Evolutionary conservation across 441 rosid species (phyloP).

Genomic region (Populus hybrid): DNA sequence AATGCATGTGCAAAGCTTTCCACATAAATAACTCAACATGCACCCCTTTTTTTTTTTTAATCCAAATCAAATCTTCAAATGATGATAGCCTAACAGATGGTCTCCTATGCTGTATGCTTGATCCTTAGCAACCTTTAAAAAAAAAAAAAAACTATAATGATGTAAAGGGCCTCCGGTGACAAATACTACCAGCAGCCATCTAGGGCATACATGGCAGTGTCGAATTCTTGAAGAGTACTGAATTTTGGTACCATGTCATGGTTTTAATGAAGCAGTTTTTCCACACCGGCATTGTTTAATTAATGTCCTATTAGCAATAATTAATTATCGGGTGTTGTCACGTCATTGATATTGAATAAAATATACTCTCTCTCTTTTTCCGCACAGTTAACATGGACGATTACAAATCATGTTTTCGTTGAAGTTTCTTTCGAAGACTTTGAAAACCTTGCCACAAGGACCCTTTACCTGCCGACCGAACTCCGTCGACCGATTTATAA

Average conservation of each 20-base stretch:
- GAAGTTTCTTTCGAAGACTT: constrained; percentile 14
- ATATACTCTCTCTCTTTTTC: not conserved
- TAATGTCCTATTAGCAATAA: no score
- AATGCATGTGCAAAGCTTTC: no score
- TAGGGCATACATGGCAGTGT: not conserved
- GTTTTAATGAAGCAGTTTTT: no score
- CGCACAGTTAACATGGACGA: not conserved
- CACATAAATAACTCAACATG: no score
- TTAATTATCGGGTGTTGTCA: not conserved
- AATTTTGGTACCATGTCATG: no score
- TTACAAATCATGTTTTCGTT: not conserved
- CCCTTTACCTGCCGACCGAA: constrained; percentile 19
- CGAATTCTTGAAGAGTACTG: no score
- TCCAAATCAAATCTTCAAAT: no score
- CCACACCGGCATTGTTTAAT: no score
- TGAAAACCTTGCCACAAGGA: constrained; percentile 9
- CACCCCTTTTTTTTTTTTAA: no score
- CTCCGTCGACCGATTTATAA: not conserved
- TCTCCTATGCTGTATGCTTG: no score
- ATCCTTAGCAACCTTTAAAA: no score
- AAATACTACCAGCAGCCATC: not conserved
- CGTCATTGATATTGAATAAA: not conserved
- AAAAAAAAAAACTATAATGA: not conserved
- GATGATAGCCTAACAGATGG: no score
- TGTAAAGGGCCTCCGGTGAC: not conserved